These are phyloP conservation scores for Diaporthe sp. DNA, from an alignment of 2,329 filamentous ascomycete species.

Conservation along the genomic window DNA sequence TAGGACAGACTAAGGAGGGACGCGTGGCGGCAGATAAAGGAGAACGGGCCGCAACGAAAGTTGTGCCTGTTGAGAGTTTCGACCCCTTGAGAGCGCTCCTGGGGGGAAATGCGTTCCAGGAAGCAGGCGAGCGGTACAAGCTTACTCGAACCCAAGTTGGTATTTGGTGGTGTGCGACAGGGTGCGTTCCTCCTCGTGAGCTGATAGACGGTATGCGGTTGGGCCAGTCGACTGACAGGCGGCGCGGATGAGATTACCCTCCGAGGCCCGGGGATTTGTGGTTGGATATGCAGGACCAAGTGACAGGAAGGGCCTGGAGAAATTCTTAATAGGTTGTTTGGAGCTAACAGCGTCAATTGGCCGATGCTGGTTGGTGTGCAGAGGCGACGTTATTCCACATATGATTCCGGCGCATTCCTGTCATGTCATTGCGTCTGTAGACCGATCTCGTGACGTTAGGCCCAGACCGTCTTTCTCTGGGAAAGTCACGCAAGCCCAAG, in stretches of 20 bases:
- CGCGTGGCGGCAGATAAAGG: slow-evolving; percentile 14
- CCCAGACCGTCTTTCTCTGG: slow-evolving; percentile 2
- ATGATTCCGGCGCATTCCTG: slow-evolving; percentile 22
- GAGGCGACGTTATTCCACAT: slow-evolving; percentile 24
- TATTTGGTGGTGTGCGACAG: neutral
- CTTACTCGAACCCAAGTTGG: neutral
- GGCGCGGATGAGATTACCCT: neutral
- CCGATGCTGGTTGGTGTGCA: slow-evolving; percentile 26
- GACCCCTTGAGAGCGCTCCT: neutral
- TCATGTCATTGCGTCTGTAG: slow-evolving; percentile 15
- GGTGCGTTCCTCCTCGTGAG: neutral
- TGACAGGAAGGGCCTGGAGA: slow-evolving; percentile 29
- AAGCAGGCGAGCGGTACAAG: neutral
- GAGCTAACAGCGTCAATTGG: slow-evolving; percentile 11
- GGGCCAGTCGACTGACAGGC: slow-evolving; percentile 5
- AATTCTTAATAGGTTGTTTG: slow-evolving; percentile 29
- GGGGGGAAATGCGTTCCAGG: neutral
- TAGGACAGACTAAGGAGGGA: neutral
- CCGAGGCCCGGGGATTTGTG: neutral
- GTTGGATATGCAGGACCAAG: slow-evolving; percentile 24
- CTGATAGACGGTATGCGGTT: slow-evolving; percentile 14
- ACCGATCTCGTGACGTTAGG: slow-evolving; percentile 15
- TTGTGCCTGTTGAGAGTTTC: neutral
- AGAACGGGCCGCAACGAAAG: neutral
- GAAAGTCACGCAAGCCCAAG: slow-evolving; percentile 8